Evolutionary conservation across 345 rosid genomes (phyloP), one percentile per base, ranked within the genome.

Genomic region (Aurinia saxatilis): DNA sequence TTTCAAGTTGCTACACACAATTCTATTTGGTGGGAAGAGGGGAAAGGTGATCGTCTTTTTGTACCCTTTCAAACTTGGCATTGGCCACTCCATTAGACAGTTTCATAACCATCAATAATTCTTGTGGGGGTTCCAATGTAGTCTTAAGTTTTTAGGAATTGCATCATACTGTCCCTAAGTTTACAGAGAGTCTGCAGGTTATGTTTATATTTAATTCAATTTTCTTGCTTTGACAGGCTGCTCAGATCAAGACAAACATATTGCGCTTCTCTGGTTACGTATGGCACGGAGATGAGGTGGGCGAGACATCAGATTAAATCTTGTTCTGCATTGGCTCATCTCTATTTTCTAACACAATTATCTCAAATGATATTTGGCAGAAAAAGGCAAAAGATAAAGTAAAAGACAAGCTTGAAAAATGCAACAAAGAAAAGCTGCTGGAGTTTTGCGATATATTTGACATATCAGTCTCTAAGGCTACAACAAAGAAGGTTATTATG

Each of bases 211-310:
- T 50, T 41, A 52, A 70, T 60, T 59, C 46, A 13, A n/a, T 33
- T 60, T 65, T 73, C 60, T 65, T 77, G 14, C 53, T 74, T 53
- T 73, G 69, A 79, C 90, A 92, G 99, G 97, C 97, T 31, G 46
- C 77, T 69, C 88, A 87, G 75, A 59, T 92, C 70, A 92, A 84
- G 89, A 77, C 81, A 53, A 81, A 92, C 70, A 78, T 92, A 68
- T 77, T 83, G 18, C 82, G 85, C 45, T 92, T 92, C 71, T 90
- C 99, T 75, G 99, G 99, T 53, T 92, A 79, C 77, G 87, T 77
- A 27, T 90, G 96, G 99, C 91, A 73, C 62, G 91, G 79, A 54
- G 78, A 92, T 73, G 96, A 87, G 97, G 99, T 92, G 73, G 34
- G 62, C 6, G 33, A 45, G 7, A 23, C 29, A 45, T 17, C 44